Conservation (phyloP, 345 rosid species). For the Dimocarpus longan region DNA sequence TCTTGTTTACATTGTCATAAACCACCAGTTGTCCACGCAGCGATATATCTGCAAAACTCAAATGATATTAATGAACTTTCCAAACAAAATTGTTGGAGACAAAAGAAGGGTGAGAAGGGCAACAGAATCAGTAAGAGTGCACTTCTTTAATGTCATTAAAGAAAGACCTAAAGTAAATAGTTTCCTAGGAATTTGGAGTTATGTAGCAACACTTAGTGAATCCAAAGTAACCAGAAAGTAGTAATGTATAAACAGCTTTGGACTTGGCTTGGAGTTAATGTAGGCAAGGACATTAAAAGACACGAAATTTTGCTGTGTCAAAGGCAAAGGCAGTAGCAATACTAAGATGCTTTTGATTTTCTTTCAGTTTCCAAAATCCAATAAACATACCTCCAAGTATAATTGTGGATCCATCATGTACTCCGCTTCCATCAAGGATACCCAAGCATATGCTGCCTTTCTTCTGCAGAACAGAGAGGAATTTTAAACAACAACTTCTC, state of each 20-base stretch:
- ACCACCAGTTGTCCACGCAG: constrained; percentile 71
- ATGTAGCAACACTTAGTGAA: not conserved
- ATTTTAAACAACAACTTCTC: not conserved
- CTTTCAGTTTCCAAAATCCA: not conserved
- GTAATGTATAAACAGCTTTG: too few relatives aligned
- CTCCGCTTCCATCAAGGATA: constrained; percentile 83
- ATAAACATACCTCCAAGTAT: constrained; percentile 76
- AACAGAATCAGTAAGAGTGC: not conserved
- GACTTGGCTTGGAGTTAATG: not conserved
- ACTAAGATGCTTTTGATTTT: too few relatives aligned
- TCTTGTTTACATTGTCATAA: constrained; percentile 71
- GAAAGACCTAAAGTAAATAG: too few relatives aligned
- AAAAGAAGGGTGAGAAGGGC: not conserved
- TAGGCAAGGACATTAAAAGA: not conserved
- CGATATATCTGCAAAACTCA: constrained; percentile 58
- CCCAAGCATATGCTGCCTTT: constrained; percentile 89
- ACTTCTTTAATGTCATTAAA: not conserved
- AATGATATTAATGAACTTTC: not conserved
- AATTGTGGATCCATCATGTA: constrained; percentile 74
- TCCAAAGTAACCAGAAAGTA: not conserved
- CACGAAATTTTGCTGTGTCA: not conserved
- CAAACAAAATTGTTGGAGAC: too few relatives aligned
- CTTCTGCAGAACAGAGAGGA: constrained; percentile 47
- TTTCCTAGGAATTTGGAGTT: too few relatives aligned
- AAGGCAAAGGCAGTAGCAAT: not conserved